Percentiles rank a stretch among this genome's conserved stretches.
These are phyloP conservation scores for Paramecium sexaurelia DNA, from an alignment of 73 alveolate species.

Conservation along the genomic window DNA sequence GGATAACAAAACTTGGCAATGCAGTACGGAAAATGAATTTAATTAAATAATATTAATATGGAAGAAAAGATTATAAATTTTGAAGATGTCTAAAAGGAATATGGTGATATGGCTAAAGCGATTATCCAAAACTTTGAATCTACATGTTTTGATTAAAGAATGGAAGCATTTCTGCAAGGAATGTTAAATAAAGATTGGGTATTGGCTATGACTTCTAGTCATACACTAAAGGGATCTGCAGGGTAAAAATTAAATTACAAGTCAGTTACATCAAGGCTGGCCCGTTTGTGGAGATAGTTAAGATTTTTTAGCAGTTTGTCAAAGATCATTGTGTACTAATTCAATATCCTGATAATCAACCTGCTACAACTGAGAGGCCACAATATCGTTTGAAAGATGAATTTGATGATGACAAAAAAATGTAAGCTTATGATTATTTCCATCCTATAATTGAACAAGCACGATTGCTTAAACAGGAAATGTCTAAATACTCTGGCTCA, in stretches of 20 bases:
- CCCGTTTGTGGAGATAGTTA: background rate
- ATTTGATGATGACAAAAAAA: constrained; percentile 20
- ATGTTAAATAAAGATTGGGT: constrained; percentile 55
- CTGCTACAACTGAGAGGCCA: constrained; percentile 18
- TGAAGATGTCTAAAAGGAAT: background rate
- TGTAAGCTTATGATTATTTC: constrained; percentile 29
- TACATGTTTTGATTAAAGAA: constrained; percentile 21
- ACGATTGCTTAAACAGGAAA: background rate
- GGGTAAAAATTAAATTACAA: constrained; percentile 15
- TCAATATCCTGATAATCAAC: background rate
- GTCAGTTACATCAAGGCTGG: constrained; percentile 27
- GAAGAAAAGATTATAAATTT: constrained; percentile 1
- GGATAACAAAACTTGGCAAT: background rate
- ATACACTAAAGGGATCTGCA: constrained; percentile 48
- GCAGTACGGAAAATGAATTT: background rate
- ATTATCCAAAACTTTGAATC: constrained; percentile 26
- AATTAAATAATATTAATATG: background rate
- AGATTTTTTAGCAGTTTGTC: constrained; percentile 4
- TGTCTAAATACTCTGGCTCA: constrained; percentile 39
- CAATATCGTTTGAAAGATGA: background rate
- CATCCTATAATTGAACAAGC: constrained; percentile 37
- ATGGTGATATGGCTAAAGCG: background rate
- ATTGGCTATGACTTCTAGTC: background rate
- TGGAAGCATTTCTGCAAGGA: background rate
- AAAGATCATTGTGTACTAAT: constrained; percentile 32